Evolutionary conservation across 2,329 filamentous ascomycete species (phyloP), one percentile per base, ranked within the genome.

Genomic region (Fusarium sp.): DNA sequence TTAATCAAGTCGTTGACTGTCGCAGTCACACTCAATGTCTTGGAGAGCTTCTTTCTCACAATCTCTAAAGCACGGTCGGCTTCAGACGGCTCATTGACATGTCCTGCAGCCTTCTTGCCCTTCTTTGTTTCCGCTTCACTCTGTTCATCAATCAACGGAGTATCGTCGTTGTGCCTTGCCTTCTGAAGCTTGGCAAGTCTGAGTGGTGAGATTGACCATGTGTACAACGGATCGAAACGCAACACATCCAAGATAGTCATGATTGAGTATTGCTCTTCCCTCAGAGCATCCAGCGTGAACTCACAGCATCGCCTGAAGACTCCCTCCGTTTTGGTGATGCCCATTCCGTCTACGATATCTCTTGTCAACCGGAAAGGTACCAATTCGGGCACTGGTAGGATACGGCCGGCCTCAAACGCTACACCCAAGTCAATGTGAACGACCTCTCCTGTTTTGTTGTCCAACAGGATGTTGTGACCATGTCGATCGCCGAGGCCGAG

Each of bases 241-340:
- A 99, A 84, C 22, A 99, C 97, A 76, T 99, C 97, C 20, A 99
- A 88, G 54, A 99, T 94, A 1, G 96, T 98, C 95, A 98, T 98
- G 82, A 99, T 99, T 44, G 92, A 95, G 78, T 97, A 97, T 14
- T 93, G 93, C 78, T 99, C 96, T 74, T 97, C 92, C n/a, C 96
- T 91, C 36, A 99, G 84, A 3, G 97, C 95, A 66, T 98, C 94
- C 33, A 99, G 88, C 0, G 95, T 98, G 78, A 98, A 98, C 78
- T 99, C 97, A 79, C 96, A 99, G 81, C 95, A 98, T n/a, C 97
- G 90, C 9, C 96, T 89, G 83, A 98, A 99, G 0, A 98, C 94
- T 5, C 96, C 96, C 79, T 99, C 97, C 0, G 95, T 97, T 74
- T 93, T 94, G 4, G 93, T 97, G 71, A 97, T 92, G 28, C 96